Percentiles rank a stretch among this genome's conserved stretches.
Conservation (phyloP, 2,329 filamentous ascomycete genomes). For the Cladosporium sp. region DNA sequence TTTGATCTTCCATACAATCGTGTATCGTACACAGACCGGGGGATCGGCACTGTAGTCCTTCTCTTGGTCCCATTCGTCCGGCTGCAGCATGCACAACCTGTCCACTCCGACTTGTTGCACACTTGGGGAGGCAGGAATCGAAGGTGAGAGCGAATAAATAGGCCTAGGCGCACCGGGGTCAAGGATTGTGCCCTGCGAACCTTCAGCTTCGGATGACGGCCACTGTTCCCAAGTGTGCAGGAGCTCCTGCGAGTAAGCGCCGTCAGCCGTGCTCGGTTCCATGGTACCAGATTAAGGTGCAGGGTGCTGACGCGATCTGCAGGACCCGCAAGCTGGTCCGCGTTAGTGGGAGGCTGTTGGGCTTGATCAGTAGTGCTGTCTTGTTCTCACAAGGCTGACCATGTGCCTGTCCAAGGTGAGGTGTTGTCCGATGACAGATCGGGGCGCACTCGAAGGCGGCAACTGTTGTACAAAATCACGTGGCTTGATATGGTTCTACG, state of each 20-base stretch:
- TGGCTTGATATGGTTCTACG: too few relatives aligned
- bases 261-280: not conserved
- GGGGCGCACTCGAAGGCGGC: too few relatives aligned
- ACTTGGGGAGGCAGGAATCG: not conserved
- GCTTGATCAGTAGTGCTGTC: not conserved
- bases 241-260: not conserved
- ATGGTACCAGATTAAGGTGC: not conserved
- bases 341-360: not conserved
- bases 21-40: slow-evolving; percentile 5
- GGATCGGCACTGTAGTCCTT: not conserved
- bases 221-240: not conserved
- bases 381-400: not conserved
- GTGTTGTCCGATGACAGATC: too few relatives aligned
- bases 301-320: slow-evolving; percentile 3
- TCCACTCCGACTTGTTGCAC: not conserved
- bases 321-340: not conserved
- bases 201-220: not conserved
- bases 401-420: too few relatives aligned
- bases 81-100: slow-evolving; percentile 3
- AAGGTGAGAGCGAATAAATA: not conserved
- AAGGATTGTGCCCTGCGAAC: not conserved
- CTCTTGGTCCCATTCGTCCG: not conserved
- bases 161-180: not conserved
- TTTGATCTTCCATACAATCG: not conserved
- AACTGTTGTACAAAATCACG: too few relatives aligned